phyloP scores from a whole-genome alignment of 768 basidiomycete species.

The Kwoniella bestiolae region DNA sequence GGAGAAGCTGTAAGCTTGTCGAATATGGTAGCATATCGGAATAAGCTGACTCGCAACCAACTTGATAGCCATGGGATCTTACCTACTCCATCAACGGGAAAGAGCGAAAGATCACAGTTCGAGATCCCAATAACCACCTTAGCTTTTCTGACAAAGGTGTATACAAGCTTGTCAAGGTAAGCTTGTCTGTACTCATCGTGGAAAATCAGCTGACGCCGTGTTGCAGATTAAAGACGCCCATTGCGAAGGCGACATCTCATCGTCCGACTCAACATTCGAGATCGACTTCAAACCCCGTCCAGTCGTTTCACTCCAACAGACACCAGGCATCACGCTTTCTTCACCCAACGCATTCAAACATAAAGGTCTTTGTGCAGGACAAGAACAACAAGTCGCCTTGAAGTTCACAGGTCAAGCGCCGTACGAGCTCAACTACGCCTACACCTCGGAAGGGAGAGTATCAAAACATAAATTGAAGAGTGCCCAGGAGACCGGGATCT shows the following conservation, averaged over 20 bases:
- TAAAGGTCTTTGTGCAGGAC: conserved; percentile 79
- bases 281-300: conserved; percentile 84
- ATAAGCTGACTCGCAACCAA: conserved; percentile 7
- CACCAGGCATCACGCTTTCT: conserved; percentile 16
- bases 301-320: conserved; percentile 64
- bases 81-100: conserved; percentile 67
- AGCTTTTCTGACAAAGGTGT: conserved; percentile 73
- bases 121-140: conserved; percentile 72
- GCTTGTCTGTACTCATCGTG: conserved; percentile 25
- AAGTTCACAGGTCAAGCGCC: conserved; percentile 85
- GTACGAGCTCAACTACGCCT: conserved; percentile 89
- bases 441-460: conserved; percentile 60
- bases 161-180: conserved; percentile 74
- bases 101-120: conserved; percentile 61
- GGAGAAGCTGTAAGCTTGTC: conserved; percentile 75
- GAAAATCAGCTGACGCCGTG: not conserved
- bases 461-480: conserved; percentile 40
- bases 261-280: conserved; percentile 67
- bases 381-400: conserved; percentile 79
- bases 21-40: not conserved
- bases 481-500: conserved; percentile 46
- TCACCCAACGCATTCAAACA: conserved; percentile 56
- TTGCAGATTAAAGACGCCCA: conserved; percentile 77
- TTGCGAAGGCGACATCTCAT: conserved; percentile 75
- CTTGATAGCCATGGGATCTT: conserved; percentile 83